phyloP scores from a whole-genome alignment of 805 yeast species.

The Phaffomyces antillensis region DNA sequence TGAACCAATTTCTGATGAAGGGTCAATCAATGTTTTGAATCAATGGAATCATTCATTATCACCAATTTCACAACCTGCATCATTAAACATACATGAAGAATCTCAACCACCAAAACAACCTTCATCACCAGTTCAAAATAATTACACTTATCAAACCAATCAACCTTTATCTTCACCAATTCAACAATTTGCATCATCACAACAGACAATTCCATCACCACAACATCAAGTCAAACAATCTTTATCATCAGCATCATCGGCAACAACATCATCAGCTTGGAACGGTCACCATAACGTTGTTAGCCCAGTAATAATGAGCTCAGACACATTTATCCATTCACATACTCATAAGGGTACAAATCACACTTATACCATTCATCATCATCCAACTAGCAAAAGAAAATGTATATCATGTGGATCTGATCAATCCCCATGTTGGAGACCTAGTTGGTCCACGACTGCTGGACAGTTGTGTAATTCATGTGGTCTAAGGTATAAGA shows the following conservation, averaged over 20 bases:
- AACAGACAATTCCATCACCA: not conserved
- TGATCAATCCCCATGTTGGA: conserved; percentile 94
- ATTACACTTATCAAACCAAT: no score
- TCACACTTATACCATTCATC: conserved; percentile 24
- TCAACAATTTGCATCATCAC: not conserved
- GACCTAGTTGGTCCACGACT: conserved; percentile 89
- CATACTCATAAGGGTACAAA: conserved; percentile 22
- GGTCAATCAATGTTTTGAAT: conserved; percentile 4
- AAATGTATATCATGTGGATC: conserved; percentile 87
- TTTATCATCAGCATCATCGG: not conserved
- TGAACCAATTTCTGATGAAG: conserved; percentile 12
- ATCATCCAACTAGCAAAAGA: conserved; percentile 31
- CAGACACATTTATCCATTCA: conserved; percentile 20
- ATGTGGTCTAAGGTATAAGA: conserved; percentile 91
- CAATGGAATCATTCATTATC: conserved; percentile 8
- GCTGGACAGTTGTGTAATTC: conserved; percentile 97
- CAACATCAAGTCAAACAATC: not conserved
- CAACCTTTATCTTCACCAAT: conserved; percentile 1
- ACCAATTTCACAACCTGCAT: conserved; percentile 7
- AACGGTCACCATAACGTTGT: conserved; percentile 12
- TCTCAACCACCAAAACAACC: conserved; percentile 5
- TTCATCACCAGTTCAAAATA: conserved; percentile 1
- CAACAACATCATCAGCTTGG: conserved; percentile 6
- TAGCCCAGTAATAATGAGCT: conserved; percentile 10
- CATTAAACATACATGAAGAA: conserved; percentile 3